Evolutionary conservation across 2,329 filamentous ascomycete species (phyloP), one percentile per base, ranked within the genome.

Genomic region (Aureobasidium lini): DNA sequence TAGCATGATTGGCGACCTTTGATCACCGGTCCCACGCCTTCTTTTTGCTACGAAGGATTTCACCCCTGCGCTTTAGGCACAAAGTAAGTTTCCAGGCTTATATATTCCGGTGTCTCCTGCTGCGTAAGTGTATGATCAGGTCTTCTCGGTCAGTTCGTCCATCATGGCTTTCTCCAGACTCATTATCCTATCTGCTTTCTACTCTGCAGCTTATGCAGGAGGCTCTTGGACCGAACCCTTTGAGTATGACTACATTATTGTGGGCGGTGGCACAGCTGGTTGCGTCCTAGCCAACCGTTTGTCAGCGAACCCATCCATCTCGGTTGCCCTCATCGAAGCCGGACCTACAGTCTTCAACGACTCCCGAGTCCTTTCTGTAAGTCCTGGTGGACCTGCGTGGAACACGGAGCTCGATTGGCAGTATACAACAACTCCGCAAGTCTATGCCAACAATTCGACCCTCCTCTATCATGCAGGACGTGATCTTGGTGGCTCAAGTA

Each of bases 401-500:
- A 42, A 34, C 18, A 47, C 57, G 31, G 48, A 49, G 3, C 63
- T 62, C 42, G 67, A 68, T 62, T 68, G 50, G 65, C 64, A 62
- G 18, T 59, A 52, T 57, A 64, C 28, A 46, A 65, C 57, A 36
- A 49, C 59, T 16, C 57, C 49, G 18, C 63, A 59, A 59, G 52
- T 23, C 5, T 40, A 47, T 11, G 57, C 64, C 42, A 61, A 64
- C n/a, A 18, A 54, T 6, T 29, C 40, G 18, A 31, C 60, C 63
- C 29, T 56, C 48, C 13, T 61, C 64, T 32, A 69, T 68, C n/a
- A 61, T 39, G 31, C 64, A 70, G 32, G 74, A 71, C 7, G 70
- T 68, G 54, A 65, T 66, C 1, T 62, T 75, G 74, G 74, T 9
- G 75, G 75, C 1, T 70, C 67, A 16, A 72, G 68, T 13, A 69